phyloP scores from a whole-genome alignment of 2,329 filamentous ascomycete genomes.

The Podosphaera xanthii region DNA sequence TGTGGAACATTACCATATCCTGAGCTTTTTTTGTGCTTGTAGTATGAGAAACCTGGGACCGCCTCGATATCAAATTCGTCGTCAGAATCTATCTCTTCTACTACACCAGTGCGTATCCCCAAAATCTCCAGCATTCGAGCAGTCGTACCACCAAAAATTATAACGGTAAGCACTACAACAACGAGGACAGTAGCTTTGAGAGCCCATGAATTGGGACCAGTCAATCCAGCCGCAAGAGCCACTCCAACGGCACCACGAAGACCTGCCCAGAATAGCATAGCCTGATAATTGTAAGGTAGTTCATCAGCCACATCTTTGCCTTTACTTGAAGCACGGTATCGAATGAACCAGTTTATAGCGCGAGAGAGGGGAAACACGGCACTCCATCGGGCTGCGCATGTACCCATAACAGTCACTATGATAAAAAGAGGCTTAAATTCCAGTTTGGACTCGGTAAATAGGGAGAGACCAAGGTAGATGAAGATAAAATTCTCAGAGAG shows the following conservation, averaged over 20 bases:
- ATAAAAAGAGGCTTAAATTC: conserved; percentile 91
- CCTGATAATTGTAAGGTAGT: conserved; percentile 82
- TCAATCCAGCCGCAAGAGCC: conserved; percentile 71
- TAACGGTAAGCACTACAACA: conserved; percentile 90
- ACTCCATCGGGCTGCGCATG: conserved; percentile 78
- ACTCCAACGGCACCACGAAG: conserved; percentile 89
- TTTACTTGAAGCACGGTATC: conserved; percentile 57
- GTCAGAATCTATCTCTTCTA: conserved; percentile 91
- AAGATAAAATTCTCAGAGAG: conserved; percentile 99
- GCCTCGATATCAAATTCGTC: conserved; percentile 86
- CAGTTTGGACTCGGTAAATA: conserved; percentile 76
- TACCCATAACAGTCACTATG: conserved; percentile 73
- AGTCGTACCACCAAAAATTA: conserved; percentile 95
- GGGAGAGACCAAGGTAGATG: conserved; percentile 84
- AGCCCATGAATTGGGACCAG: conserved; percentile 58
- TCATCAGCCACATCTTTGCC: conserved; percentile 65
- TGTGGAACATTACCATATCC: conserved; percentile 53
- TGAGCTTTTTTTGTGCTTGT: conserved; percentile 37
- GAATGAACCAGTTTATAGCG: conserved; percentile 79
- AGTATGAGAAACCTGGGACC: conserved; percentile 26
- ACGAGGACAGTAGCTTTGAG: conserved; percentile 90
- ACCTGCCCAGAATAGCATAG: conserved; percentile 99
- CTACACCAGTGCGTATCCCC: conserved; percentile 85
- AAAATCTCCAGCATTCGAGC: conserved; percentile 94
- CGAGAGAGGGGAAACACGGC: conserved; percentile 84